phyloP scores from a whole-genome alignment of 768 basidiomycete species.

The Sporobolomyces phaffii region DNA sequence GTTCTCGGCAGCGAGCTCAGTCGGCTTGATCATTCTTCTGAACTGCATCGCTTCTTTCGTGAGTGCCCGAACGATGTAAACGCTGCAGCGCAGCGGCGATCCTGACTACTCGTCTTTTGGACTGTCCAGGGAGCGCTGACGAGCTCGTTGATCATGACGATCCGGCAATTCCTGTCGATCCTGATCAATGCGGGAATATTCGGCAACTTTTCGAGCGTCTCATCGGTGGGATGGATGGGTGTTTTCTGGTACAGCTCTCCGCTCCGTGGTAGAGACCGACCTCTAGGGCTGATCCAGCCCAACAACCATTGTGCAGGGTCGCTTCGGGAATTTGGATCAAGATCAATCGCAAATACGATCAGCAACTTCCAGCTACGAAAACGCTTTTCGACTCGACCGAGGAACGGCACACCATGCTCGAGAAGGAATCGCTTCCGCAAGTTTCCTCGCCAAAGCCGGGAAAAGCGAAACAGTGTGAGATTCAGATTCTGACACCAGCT shows the following conservation, averaged over 20 bases:
- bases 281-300: no score
- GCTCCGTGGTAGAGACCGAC: no score
- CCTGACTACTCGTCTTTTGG: no score
- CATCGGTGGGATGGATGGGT: constrained; percentile 37
- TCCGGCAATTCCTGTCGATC: constrained; percentile 41
- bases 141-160: constrained; percentile 35
- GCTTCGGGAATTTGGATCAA: constrained; percentile 38
- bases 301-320: no score
- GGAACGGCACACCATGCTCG: constrained; percentile 5
- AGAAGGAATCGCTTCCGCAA: neutral
- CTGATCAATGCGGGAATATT: constrained; percentile 43
- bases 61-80: neutral
- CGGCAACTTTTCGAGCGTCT: constrained; percentile 36
- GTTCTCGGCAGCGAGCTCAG: constrained; percentile 29
- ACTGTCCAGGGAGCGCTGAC: constrained; percentile 26
- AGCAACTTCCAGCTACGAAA: constrained; percentile 1
- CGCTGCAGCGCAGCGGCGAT: no score
- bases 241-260: constrained; percentile 27
- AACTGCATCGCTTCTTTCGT: constrained; percentile 41
- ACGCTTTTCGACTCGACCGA: constrained; percentile 7
- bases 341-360: constrained; percentile 34
- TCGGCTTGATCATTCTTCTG: constrained; percentile 37
- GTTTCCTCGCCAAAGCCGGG: no score
- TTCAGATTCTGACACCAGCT: no score
- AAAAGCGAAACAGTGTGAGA: neutral